Evolutionary conservation across 805 yeast species (phyloP).

Genomic region (Candida lessepsii): DNA sequence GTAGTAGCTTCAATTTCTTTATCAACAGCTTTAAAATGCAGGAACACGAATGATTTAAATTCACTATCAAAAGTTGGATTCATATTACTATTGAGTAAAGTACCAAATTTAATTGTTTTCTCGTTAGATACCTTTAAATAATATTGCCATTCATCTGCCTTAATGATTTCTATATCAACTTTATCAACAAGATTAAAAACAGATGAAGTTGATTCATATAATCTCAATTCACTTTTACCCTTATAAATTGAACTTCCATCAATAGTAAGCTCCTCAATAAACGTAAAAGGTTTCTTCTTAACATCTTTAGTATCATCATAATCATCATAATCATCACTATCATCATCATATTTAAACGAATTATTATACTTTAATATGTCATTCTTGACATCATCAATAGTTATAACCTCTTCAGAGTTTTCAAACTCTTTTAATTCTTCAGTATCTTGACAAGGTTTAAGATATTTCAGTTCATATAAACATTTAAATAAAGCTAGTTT

Average conservation of each 20-base stretch:
- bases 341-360: slow-evolving; percentile 20
- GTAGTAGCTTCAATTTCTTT: slow-evolving; percentile 44
- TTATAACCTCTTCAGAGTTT: slow-evolving; percentile 24
- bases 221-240: slow-evolving; percentile 1
- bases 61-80: slow-evolving; percentile 67
- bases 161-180: slow-evolving; percentile 30
- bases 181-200: slow-evolving; percentile 1
- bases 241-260: background rate
- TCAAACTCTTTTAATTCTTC: slow-evolving; percentile 55
- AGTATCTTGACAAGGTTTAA: slow-evolving; percentile 16
- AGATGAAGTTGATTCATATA: background rate
- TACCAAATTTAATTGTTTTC: slow-evolving; percentile 8
- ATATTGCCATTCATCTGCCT: slow-evolving; percentile 50
- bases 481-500: slow-evolving; percentile 60
- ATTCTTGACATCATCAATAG: slow-evolving; percentile 24
- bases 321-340: slow-evolving; percentile 23
- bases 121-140: slow-evolving; percentile 45
- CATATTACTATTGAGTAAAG: slow-evolving; percentile 41
- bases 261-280: background rate
- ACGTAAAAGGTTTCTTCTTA: background rate
- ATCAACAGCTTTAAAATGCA: slow-evolving; percentile 32
- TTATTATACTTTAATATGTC: slow-evolving; percentile 12
- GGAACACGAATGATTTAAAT: slow-evolving; percentile 62
- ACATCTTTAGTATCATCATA: slow-evolving; percentile 8
- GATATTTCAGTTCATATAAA: slow-evolving; percentile 68